Evolutionary conservation across 78 protist genomes (phyloP).

Genomic region (Speleostelium caveatum): DNA sequence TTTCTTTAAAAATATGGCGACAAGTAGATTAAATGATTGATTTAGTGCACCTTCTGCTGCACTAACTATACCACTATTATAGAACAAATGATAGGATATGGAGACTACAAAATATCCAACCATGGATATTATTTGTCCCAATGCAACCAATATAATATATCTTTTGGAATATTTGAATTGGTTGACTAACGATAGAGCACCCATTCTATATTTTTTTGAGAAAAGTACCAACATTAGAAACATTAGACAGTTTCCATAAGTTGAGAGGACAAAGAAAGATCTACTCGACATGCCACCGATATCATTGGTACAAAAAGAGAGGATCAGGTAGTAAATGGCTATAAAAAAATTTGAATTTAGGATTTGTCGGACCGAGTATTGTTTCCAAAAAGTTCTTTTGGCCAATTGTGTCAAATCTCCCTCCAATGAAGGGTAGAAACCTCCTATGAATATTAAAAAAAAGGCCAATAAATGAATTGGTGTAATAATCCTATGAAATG

Average conservation of each 20-base stretch:
- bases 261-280: slow-evolving; percentile 38
- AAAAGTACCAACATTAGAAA: slow-evolving; percentile 25
- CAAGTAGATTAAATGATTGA: slow-evolving; percentile 41
- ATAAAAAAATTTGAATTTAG: slow-evolving; percentile 28
- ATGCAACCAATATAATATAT: slow-evolving; percentile 9
- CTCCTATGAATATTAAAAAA: slow-evolving; percentile 36
- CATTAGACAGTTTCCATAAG: slow-evolving; percentile 34
- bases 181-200: neutral
- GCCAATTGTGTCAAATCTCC: slow-evolving; percentile 38
- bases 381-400: slow-evolving; percentile 34
- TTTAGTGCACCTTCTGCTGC: slow-evolving; percentile 73
- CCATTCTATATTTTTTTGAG: neutral
- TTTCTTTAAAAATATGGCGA: slow-evolving; percentile 42
- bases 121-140: slow-evolving; percentile 32
- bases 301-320: slow-evolving; percentile 62
- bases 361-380: slow-evolving; percentile 23
- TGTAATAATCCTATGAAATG: slow-evolving; percentile 51
- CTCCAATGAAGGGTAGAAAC: slow-evolving; percentile 56
- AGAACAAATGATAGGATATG: slow-evolving; percentile 57
- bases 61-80: slow-evolving; percentile 57
- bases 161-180: neutral
- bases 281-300: slow-evolving; percentile 33
- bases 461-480: slow-evolving; percentile 45
- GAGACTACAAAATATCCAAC: slow-evolving; percentile 65
- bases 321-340: slow-evolving; percentile 52